A percentile compares a stretch with the other conserved stretches of the same genome.
phyloP scores from a whole-genome alignment of 331 rosid species.

The Stylosanthes scabra region DNA sequence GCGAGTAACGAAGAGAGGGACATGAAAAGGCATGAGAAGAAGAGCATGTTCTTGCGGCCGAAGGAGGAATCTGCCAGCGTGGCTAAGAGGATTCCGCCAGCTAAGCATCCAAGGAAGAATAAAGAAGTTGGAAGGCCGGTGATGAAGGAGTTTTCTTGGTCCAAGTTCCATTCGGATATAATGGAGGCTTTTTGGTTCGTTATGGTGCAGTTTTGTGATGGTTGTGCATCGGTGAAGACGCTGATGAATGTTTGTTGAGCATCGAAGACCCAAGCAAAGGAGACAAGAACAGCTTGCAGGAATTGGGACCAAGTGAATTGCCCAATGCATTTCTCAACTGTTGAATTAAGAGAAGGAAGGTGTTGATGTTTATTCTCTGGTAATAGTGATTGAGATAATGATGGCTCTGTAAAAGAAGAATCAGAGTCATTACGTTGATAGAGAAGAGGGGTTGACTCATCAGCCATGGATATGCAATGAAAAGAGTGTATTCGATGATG shows the following conservation, averaged over 20 bases:
- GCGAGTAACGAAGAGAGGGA: conserved; percentile 52
- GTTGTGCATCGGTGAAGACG: conserved; percentile 38
- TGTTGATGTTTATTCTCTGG: not conserved
- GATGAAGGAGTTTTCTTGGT: conserved; percentile 39
- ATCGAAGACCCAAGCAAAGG: conserved; percentile 35
- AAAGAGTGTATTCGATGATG: no score
- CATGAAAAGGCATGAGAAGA: conserved; percentile 48
- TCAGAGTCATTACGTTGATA: not conserved
- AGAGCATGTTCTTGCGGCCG: conserved; percentile 52
- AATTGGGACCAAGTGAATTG: conserved; percentile 20
- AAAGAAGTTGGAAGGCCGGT: conserved; percentile 60
- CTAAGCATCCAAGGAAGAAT: conserved; percentile 58
- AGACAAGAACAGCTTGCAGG: conserved; percentile 30
- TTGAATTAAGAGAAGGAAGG: conserved; percentile 30
- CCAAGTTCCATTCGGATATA: conserved; percentile 55
- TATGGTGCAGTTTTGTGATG: conserved; percentile 23
- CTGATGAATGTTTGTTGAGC: conserved; percentile 39
- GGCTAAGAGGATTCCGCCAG: conserved; percentile 55
- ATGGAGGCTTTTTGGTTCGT: conserved; percentile 25
- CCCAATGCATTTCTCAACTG: conserved; percentile 31
- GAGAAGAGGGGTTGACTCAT: conserved; percentile 26
- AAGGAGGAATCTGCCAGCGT: conserved; percentile 56
- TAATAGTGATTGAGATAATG: not conserved
- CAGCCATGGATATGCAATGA: conserved; percentile 6
- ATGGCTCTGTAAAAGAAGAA: not conserved